Evolutionary conservation across 257 asterid genomes (phyloP).

Genomic region (Thymus mandschuricus): DNA sequence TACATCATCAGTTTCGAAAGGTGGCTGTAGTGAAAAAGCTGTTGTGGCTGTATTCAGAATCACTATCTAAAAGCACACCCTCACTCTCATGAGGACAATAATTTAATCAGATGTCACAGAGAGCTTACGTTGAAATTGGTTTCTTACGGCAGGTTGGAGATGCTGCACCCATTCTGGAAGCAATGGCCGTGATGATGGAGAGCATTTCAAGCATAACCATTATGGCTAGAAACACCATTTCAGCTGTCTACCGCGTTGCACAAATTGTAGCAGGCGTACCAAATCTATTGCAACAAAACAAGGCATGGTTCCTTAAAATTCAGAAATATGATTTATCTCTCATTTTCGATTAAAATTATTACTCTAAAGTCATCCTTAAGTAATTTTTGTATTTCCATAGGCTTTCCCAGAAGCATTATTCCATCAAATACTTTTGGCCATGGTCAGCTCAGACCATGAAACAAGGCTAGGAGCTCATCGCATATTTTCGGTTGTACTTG

Average conservation of each 20-base stretch:
- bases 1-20: conserved; percentile 18
- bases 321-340: conserved; percentile 25
- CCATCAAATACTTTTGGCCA: conserved; percentile 71
- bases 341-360: conserved; percentile 15
- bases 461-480: conserved; percentile 78
- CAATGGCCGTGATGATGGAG: conserved; percentile 86
- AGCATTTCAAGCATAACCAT: conserved; percentile 61
- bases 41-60: conserved; percentile 21
- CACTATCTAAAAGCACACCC: conserved; percentile 13
- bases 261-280: conserved; percentile 72
- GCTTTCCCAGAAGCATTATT: conserved; percentile 83
- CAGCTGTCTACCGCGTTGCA: conserved; percentile 65
- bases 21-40: conserved; percentile 26
- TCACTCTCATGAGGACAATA: conserved; percentile 3
- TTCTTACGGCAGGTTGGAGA: conserved; percentile 64
- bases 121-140: conserved; percentile 33
- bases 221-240: conserved; percentile 72
- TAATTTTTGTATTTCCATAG: conserved; percentile 35
- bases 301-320: conserved; percentile 46
- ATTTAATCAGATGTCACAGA: conserved; percentile 23
- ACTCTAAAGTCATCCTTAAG: conserved; percentile 20
- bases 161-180: conserved; percentile 80
- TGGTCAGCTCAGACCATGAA: conserved; percentile 75
- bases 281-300: conserved; percentile 56
- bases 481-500: conserved; percentile 73